phyloP scores from a whole-genome alignment of 164 flowering plant genomes.

The Kalanchoe fedtschenkoi region DNA sequence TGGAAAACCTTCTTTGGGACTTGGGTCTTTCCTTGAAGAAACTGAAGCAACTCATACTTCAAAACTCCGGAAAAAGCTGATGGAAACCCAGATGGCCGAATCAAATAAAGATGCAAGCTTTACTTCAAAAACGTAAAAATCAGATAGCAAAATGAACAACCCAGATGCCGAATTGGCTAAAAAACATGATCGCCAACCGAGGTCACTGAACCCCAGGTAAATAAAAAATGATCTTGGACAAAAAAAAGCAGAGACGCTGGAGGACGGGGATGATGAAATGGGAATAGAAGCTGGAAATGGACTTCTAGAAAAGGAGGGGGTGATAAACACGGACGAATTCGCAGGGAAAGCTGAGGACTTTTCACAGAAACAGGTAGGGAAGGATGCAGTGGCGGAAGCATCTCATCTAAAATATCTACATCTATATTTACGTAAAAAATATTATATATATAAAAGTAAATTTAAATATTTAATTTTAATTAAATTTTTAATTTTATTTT shows the following conservation, averaged over 20 bases:
- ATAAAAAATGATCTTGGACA: background rate
- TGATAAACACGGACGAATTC: no score
- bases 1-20: background rate
- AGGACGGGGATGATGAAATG: no score
- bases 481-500: no score
- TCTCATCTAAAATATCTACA: no score
- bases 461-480: no score
- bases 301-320: no score
- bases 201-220: background rate
- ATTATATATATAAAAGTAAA: no score
- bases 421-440: no score
- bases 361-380: background rate
- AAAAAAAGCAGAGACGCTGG: no score
- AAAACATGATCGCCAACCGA: background rate
- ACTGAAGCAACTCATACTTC: conserved; percentile 1
- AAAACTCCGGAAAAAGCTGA: background rate
- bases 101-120: background rate
- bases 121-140: background rate
- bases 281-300: no score
- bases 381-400: no score
- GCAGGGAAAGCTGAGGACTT: no score
- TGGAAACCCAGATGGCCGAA: background rate
- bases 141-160: background rate
- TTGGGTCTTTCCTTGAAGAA: background rate
- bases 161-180: background rate